These are phyloP conservation scores for Penicillium brevicompactum DNA, from an alignment of 2,329 filamentous ascomycete species.

Conservation along the genomic window DNA sequence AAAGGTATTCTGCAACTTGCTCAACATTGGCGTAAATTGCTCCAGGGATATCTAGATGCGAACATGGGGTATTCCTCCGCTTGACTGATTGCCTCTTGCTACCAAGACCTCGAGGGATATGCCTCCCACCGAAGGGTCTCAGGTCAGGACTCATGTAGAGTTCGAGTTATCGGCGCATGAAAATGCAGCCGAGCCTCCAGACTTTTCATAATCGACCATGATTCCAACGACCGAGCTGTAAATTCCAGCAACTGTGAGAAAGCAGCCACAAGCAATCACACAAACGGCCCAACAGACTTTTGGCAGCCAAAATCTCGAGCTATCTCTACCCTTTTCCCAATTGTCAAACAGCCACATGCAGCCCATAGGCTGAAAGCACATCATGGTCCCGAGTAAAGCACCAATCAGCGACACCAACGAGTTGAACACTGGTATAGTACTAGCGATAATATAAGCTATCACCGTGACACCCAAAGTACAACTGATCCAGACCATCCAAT, in stretches of 20 bases:
- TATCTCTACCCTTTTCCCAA: conserved; percentile 27
- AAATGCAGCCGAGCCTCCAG: conserved; percentile 42
- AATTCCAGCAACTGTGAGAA: conserved; percentile 50
- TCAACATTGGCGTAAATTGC: too few relatives aligned
- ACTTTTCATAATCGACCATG: conserved; percentile 38
- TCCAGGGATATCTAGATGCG: too few relatives aligned
- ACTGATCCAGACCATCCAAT: conserved; percentile 20
- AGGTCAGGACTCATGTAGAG: neutral
- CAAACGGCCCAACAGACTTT: conserved; percentile 30
- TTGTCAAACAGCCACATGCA: conserved; percentile 48
- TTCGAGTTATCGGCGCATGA: conserved; percentile 49
- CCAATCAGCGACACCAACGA: conserved; percentile 24
- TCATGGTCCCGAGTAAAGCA: conserved; percentile 21
- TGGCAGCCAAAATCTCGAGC: conserved; percentile 20
- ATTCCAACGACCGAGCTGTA: conserved; percentile 48
- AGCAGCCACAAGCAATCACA: conserved; percentile 41
- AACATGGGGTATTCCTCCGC: too few relatives aligned
- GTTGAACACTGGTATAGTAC: conserved; percentile 24
- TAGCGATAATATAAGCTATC: conserved; percentile 26
- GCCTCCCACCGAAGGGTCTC: too few relatives aligned
- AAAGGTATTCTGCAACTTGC: too few relatives aligned
- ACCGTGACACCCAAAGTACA: conserved; percentile 17
- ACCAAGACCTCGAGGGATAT: too few relatives aligned
- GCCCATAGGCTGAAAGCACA: conserved; percentile 35
- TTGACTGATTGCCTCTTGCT: too few relatives aligned